Percentiles rank a stretch among this genome's conserved stretches.
Evolutionary conservation across 768 basidiomycete genomes (phyloP).

Genomic region (Lactarius deliciosus): DNA sequence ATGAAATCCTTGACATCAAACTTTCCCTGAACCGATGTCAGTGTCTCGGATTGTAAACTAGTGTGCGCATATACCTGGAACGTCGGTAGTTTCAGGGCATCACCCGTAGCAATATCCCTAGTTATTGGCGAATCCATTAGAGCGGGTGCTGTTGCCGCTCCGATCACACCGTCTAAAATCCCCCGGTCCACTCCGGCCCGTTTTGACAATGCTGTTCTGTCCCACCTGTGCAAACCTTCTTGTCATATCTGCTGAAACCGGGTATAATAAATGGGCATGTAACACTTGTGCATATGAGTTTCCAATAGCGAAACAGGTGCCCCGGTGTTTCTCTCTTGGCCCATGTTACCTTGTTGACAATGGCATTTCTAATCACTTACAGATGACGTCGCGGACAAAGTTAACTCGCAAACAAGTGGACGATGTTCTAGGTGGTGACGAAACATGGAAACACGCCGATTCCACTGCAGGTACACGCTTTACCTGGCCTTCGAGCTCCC

Average conservation of each 20-base stretch:
- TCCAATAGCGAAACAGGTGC: constrained; percentile 80
- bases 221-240: constrained; percentile 91
- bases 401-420: constrained; percentile 90
- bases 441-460: constrained; percentile 93
- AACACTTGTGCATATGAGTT: constrained; percentile 96
- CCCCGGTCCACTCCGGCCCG: background rate
- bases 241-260: constrained; percentile 71
- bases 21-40: constrained; percentile 56
- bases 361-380: constrained; percentile 10
- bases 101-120: constrained; percentile 5
- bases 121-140: constrained; percentile 11
- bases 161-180: background rate
- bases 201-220: constrained; percentile 82
- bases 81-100: constrained; percentile 20
- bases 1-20: constrained; percentile 93
- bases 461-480: constrained; percentile 62
- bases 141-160: background rate
- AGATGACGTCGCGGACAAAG: constrained; percentile 91
- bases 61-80: constrained; percentile 24
- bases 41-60: background rate
- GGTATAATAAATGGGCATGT: constrained; percentile 91
- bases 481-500: background rate
- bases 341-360: background rate
- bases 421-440: constrained; percentile 93
- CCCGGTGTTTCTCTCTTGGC: constrained; percentile 19